Base-by-base conservation (phyloP, 1,284 basidiomycete genomes). In the Malassezia yamatoensis region DNA sequence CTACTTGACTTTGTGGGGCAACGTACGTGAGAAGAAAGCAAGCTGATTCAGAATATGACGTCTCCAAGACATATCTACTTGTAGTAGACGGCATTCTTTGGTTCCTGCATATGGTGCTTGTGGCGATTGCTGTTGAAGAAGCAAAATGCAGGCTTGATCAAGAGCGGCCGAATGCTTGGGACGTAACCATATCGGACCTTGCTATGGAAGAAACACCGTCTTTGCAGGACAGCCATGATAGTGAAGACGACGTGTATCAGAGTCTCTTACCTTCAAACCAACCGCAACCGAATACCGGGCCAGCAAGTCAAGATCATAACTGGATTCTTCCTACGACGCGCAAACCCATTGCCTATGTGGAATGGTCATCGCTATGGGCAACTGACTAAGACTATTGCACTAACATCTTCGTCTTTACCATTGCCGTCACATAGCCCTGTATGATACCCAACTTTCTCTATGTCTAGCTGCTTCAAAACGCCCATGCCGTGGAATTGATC, bases 381-480 rank as follows among this genome's bases (percentile, higher is more conserved):
- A 5, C 24, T 18, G 35, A n/a, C 18, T 21, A 29, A 51, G 12
- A n/a, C 24, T 29, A 29, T 29, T 4, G 3, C 7, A 29, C 24
- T 4, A 7, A 7, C 24, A 29, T 29, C 3, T 29, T 29, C 24
- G 24, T 4, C 24, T 29, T 29, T 7, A 29, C 7, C 24, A 7
- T 29, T 29, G 24, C 24, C 7, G 24, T 7, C 24, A 29, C 24
- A 29, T 29, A 29, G 24, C 24, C 24, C 24, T 43, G 11, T 40
- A 33, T 41, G 47, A 53, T 58, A 58, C 51, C 50, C 45, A 43
- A n/a, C 24, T 29, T 34, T 34, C 45, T 7, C 20, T 35, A 59
- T 68, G 66, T 66, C 57, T 40, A 60, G 59, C 54, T 50, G 61
- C 64, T 68, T 68, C 64, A 68, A 66, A 68, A 68, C 64, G 63